Base-by-base conservation (phyloP, 805 yeast species). In the Zygosaccharomyces gambellarensis region DNA sequence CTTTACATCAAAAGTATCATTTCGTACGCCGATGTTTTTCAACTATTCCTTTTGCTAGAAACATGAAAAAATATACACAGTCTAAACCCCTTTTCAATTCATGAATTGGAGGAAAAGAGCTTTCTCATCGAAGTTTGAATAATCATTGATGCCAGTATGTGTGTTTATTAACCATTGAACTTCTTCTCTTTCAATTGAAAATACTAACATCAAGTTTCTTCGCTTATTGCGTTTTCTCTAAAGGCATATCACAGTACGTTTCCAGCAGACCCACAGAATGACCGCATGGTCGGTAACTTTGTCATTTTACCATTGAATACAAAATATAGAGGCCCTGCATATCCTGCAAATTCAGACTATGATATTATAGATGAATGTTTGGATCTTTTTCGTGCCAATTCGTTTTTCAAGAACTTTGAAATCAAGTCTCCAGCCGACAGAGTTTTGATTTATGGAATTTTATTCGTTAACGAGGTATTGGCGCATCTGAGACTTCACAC, bases 381-480 rank as follows among this genome's bases (percentile, higher is more conserved):
- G 47, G 98, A 94, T 69, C 76, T 94, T 48, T 94, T 94, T 71
- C 78, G 99, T 57, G 97, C 97, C 60, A 94, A 94, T 69, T 87
- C 97, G 10, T 92, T 94, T 71, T 94, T 94, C 79, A 86, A 87
- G 67, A 94, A 94, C 75, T 94, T 94, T 67, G 99, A 94, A 71
- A 90, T 94, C 72, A 89, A 89, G 68, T 96, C 97, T 10, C 87
- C 95, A 21, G 85, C 97, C 3, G 99, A 94, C 67, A 78, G 99
- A 57, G 79, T 92, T 9, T 74, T 94, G 51, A 90, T 95, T 59
- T 94, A 94, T 67, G 99, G 99, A 19, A 94, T 94, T 47, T 73
- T 94, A 51, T 94, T 80, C 67, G 81, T 88, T 31, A 87, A 95
- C 44, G 95, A 89, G 63, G 88, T 97, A 69, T 74, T 94, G 51